Conservation (phyloP, 441 rosid species). For the Biscutella laevigata region DNA sequence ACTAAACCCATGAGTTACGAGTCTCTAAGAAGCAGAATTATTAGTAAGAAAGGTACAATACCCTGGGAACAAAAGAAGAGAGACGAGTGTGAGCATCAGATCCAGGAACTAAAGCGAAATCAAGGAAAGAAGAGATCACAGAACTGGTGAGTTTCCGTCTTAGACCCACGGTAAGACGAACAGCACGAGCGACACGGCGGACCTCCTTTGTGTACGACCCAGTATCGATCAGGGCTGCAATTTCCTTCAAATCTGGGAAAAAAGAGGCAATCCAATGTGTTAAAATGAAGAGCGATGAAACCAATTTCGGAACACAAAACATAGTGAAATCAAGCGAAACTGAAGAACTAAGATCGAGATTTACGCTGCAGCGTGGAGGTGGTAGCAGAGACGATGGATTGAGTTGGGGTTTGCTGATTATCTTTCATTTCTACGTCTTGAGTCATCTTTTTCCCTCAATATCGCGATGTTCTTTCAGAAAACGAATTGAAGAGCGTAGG, state of each 20-base stretch:
- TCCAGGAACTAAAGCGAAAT: constrained; percentile 33
- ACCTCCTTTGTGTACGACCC: constrained; percentile 41
- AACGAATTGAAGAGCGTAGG: background rate
- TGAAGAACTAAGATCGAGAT: background rate
- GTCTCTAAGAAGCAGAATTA: too few relatives aligned
- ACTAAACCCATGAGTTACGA: background rate
- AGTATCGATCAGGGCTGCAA: constrained; percentile 36
- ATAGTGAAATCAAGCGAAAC: background rate
- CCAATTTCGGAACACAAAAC: background rate
- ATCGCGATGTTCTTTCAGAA: background rate
- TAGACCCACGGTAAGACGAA: constrained; percentile 39
- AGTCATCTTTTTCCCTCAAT: constrained; percentile 33
- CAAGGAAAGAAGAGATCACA: constrained; percentile 35
- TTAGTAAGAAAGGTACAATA: too few relatives aligned
- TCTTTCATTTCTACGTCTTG: constrained; percentile 52
- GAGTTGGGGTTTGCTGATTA: constrained; percentile 29
- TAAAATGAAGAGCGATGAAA: background rate
- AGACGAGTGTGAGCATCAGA: constrained; percentile 37
- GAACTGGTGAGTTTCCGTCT: constrained; percentile 36
- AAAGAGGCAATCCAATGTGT: background rate
- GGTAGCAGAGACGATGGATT: constrained; percentile 34
- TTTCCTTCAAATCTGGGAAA: constrained; percentile 39
- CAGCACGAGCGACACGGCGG: constrained; percentile 43
- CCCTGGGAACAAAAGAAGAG: constrained; percentile 37
- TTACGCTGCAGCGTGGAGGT: constrained; percentile 39